These are phyloP conservation scores for Yarrowia keelungensis DNA, from an alignment of 805 yeast species.

Conservation along the genomic window DNA sequence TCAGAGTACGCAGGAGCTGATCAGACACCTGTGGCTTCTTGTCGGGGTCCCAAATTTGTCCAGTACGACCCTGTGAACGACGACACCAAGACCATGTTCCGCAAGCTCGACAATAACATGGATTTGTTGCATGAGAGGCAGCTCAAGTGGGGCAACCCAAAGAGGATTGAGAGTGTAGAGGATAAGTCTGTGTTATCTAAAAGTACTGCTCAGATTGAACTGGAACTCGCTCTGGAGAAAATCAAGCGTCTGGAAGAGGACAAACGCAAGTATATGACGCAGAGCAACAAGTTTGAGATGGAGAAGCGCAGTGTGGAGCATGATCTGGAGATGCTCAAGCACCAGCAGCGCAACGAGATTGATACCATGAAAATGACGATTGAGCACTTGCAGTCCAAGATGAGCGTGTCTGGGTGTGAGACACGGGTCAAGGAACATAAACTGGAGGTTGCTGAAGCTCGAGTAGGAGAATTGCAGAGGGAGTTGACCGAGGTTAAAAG, in stretches of 20 bases:
- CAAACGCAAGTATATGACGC: conserved; percentile 4
- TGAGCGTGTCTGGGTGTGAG: conserved; percentile 17
- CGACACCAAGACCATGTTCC: conserved; percentile 21
- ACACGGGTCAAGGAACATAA: conserved; percentile 8
- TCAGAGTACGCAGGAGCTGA: conserved; percentile 12
- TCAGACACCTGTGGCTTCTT: conserved; percentile 14
- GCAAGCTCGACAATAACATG: conserved; percentile 5
- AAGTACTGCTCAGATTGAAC: not conserved
- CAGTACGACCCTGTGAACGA: conserved; percentile 23
- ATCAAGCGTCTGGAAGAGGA: conserved; percentile 10
- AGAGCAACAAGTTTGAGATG: conserved; percentile 4
- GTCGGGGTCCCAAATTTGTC: conserved; percentile 13
- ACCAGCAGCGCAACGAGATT: not conserved
- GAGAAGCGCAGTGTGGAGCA: conserved; percentile 9
- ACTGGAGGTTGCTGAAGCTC: not conserved
- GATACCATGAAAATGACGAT: conserved; percentile 13
- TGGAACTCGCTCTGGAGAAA: conserved; percentile 2
- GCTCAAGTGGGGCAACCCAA: not conserved
- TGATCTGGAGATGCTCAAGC: conserved; percentile 5
- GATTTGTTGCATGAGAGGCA: conserved; percentile 3
- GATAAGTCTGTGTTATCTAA: not conserved
- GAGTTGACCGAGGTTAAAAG: not conserved
- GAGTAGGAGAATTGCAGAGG: not conserved
- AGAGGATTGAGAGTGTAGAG: not conserved
- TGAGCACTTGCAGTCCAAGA: conserved; percentile 11